phyloP scores from a whole-genome alignment of 306 rosid species.

The Vigna unguiculata region DNA sequence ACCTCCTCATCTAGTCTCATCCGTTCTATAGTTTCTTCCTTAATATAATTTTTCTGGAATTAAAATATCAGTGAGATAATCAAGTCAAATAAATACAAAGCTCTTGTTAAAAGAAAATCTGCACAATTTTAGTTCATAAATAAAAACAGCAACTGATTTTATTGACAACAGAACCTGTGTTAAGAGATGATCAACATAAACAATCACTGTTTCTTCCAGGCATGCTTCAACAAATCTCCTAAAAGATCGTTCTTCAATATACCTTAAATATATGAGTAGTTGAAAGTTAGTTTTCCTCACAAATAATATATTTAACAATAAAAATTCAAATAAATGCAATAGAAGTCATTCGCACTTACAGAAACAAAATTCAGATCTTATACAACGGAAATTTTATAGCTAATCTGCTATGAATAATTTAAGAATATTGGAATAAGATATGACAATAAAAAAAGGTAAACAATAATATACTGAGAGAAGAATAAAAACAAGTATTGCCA shows the following conservation, averaged over 20 bases:
- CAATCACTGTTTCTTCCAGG: slow-evolving; percentile 90
- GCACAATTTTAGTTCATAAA: slow-evolving; percentile 27
- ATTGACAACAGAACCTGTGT: slow-evolving; percentile 67
- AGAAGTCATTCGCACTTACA: slow-evolving; percentile 20
- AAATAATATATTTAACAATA: slow-evolving; percentile 25
- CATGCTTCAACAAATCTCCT: slow-evolving; percentile 99
- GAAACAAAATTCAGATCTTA: slow-evolving; percentile 16
- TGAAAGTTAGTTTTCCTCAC: slow-evolving; percentile 40
- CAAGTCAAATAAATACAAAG: slow-evolving; percentile 38
- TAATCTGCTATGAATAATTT: slow-evolving; percentile 16
- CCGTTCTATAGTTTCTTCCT: slow-evolving; percentile 94
- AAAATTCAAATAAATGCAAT: slow-evolving; percentile 27
- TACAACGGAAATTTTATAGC: slow-evolving; percentile 10
- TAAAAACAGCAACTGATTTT: slow-evolving; percentile 1
- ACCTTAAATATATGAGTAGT: slow-evolving; percentile 59
- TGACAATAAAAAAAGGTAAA: not conserved
- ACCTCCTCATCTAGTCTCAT: slow-evolving; percentile 98
- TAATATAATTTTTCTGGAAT: slow-evolving; percentile 82
- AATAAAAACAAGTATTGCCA: not conserved
- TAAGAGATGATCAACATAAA: slow-evolving; percentile 90
- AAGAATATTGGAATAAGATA: slow-evolving; percentile 9
- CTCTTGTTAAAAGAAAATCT: slow-evolving; percentile 34
- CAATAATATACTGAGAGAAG: not conserved
- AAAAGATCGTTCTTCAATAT: slow-evolving; percentile 96
- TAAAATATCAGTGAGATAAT: slow-evolving; percentile 38